Evolutionary conservation across 768 basidiomycete species (phyloP), one percentile per base, ranked within the genome.

Genomic region (Podaxis sp.): DNA sequence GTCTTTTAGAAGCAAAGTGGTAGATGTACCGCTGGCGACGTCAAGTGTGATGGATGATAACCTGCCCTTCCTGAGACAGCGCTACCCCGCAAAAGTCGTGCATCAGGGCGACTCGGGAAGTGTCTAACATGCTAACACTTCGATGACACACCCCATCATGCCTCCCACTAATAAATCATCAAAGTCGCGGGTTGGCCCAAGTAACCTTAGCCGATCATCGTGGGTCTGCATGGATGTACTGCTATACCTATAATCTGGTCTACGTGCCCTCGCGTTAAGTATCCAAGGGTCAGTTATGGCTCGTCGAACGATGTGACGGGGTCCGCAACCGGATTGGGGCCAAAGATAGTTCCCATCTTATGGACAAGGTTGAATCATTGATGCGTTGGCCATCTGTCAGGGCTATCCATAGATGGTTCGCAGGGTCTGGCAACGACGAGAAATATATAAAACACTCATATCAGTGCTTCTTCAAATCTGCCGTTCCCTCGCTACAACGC

Each of bases 111-210:
- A 30, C 30, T 20, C 44, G 17, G 17, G 44, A 46, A 10, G 22
- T 26, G 22, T 22, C 49, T 12, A 26, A 22, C 26, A n/a, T 10
- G 22, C 20, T 15, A 20, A 50, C 49, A 50, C 20, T 28, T 24
- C 22, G 6, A 24, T 22, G 49, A 24, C 26, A 50, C 22, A 28
- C 26, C 49, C 12, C 3, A 50, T 50, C 65, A 75, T 15, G 17
- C 46, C 38, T 20, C 48, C 50, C 51, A 28, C 37, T 15, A 40
- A 26, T 40, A 58, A 33, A 33, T 63, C 37, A 41, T 56, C 8
- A 40, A 56, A 56, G 37, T 56, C 22, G 22, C 12, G 8, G 20
- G 20, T 22, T 6, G 44, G n/a, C 44, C n/a, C 7, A 20, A 20
- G 44, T 20, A 20, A 20, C 20, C n/a, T 17, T 20, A 4, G 20